Base-by-base conservation (phyloP, 371 early-diverging fungal genomes). In the Coemansia sp. region DNA sequence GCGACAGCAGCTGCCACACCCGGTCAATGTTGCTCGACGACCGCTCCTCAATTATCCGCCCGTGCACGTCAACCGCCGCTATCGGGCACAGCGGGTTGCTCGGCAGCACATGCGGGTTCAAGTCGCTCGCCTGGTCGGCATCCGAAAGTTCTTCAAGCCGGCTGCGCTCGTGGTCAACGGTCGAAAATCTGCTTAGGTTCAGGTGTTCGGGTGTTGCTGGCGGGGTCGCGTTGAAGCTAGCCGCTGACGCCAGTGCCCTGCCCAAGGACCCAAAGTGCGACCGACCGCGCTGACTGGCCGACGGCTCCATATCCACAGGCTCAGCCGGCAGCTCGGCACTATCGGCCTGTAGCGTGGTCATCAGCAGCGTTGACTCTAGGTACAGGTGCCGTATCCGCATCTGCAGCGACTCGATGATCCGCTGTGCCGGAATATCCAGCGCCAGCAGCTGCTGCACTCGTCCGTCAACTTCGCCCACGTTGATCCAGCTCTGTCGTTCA, bases 361-460 rank as follows among this genome's bases (percentile, higher is more conserved):
- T 72, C 40, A 72, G 29, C 38, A 59, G 63, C 42, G 75, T 50
- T 2, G 75, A 55, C 33, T 75, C 75, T 12, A 62, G 5, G 43
- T 66, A 75, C 37, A 75, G 38, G 38, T 51, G 72, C 29, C 74
- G 75, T 59, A 75, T 43, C 18, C 75, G 75, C 24, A 72, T 67
- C 58, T 75, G 75, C 39, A 75, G 46, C 7, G 63, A 46, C 56
- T 67, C 48, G 29, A 75, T 60, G 12, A 74, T 51, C n/a, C 60
- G 72, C 49, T 43, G 48, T 3, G 67, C 75, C 10, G 72, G 40
- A 31, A 75, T 54, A 32, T 67, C 63, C 37, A 75, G 34, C 8
- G 24, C 48, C 16, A 75, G 34, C 16, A 75, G 67, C 57, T 63
- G 59, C 54, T 44, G 67, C 31, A 67, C 63, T 2, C 62, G 66